These are phyloP conservation scores for Colletotrichum orchidophilum DNA, from an alignment of 2,329 filamentous ascomycete genomes.

Conservation along the genomic window DNA sequence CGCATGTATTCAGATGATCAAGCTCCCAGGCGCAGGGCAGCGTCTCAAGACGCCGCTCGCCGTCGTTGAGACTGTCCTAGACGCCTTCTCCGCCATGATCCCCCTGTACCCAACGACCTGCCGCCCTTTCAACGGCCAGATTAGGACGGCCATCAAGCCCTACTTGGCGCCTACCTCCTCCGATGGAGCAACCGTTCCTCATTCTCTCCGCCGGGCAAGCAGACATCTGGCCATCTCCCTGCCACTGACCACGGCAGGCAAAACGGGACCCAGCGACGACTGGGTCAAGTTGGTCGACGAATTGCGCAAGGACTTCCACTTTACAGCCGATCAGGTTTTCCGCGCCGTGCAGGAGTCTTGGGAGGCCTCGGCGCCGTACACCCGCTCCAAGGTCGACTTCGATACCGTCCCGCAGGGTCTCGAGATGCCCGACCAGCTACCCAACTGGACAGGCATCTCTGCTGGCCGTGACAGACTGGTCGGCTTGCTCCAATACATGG, in stretches of 20 bases:
- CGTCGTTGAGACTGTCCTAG: conserved; percentile 74
- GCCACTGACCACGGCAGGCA: conserved; percentile 83
- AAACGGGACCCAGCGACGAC: conserved; percentile 79
- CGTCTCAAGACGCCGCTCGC: conserved; percentile 51
- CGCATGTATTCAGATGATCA: conserved; percentile 74
- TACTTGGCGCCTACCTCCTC: conserved; percentile 73
- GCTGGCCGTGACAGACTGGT: conserved; percentile 76
- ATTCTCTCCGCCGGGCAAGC: conserved; percentile 64
- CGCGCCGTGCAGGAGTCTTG: conserved; percentile 84
- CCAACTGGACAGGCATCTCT: conserved; percentile 77
- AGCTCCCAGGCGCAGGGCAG: conserved; percentile 52
- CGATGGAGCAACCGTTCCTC: conserved; percentile 57
- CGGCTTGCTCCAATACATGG: conserved; percentile 72
- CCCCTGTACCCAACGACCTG: conserved; percentile 87
- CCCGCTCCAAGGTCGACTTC: conserved; percentile 51
- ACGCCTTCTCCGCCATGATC: conserved; percentile 76
- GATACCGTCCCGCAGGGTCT: conserved; percentile 58
- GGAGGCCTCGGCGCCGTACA: conserved; percentile 71
- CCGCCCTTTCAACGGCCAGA: conserved; percentile 76
- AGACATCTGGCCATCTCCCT: conserved; percentile 75
- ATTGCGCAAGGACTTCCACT: conserved; percentile 72
- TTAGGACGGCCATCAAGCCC: conserved; percentile 67
- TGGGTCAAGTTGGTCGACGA: conserved; percentile 76
- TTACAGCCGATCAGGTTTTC: conserved; percentile 79
- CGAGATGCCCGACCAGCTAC: conserved; percentile 61